A percentile compares a stretch with the other conserved stretches of the same genome.
phyloP scores from a whole-genome alignment of 495 filamentous ascomycete genomes.

The Melanomma pulvis-pyrius region DNA sequence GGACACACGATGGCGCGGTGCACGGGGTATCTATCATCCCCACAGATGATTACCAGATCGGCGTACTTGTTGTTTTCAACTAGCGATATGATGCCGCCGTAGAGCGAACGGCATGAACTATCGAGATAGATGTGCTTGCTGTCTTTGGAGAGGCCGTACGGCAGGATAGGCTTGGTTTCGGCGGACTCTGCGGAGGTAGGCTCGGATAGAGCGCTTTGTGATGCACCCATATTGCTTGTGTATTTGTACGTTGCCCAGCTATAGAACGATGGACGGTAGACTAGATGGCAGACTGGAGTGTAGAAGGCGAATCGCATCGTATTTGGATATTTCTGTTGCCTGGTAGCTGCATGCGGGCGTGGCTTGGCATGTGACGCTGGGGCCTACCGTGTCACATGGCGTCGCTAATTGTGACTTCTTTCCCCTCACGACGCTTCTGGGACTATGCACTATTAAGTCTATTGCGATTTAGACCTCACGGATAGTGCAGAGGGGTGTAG shows the following conservation, averaged over 20 bases:
- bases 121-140: constrained; percentile 6
- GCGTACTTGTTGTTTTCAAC: constrained; percentile 34
- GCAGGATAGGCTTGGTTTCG: neutral
- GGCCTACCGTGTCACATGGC: too few species aligned
- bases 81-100: constrained; percentile 25
- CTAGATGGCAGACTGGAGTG: neutral
- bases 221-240: constrained; percentile 8
- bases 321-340: constrained; percentile 10
- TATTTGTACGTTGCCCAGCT: neutral
- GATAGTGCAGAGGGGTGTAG: too few species aligned
- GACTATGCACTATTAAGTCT: too few species aligned
- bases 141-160: constrained; percentile 14
- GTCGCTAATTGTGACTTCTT: too few species aligned
- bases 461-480: too few species aligned
- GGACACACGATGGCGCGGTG: constrained; percentile 35
- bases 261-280: neutral
- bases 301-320: neutral
- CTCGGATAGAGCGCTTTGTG: constrained; percentile 5
- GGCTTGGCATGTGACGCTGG: neutral
- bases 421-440: too few species aligned
- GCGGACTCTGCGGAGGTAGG: neutral
- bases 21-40: constrained; percentile 29
- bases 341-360: neutral
- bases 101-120: constrained; percentile 16
- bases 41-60: constrained; percentile 27